Evolutionary conservation across 305 asterid genomes (phyloP).

Genomic region (Nicotiana rustica): DNA sequence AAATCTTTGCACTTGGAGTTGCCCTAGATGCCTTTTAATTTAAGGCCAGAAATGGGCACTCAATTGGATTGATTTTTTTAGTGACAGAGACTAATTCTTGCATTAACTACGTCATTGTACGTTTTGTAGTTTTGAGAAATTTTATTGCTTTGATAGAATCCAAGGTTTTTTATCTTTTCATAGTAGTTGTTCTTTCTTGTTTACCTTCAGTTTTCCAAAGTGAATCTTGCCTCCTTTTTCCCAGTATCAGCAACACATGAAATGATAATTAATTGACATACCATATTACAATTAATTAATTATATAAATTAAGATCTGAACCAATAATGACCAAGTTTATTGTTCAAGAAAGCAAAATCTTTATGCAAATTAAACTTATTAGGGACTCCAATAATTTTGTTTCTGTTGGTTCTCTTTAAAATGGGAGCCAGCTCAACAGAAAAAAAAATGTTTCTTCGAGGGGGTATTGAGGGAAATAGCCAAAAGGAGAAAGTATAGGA

Average conservation of each 20-base stretch:
- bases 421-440: no score
- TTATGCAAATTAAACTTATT: no score
- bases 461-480: no score
- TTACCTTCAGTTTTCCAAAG: neutral
- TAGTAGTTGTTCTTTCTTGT: neutral
- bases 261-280: no score
- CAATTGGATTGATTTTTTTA: neutral
- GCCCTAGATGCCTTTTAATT: constrained; percentile 43
- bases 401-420: no score
- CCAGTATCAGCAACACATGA: neutral
- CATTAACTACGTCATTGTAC: neutral
- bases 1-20: constrained; percentile 50
- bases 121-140: neutral
- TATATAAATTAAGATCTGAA: neutral
- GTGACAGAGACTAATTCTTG: neutral
- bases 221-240: neutral
- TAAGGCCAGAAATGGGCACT: neutral
- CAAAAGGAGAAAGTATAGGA: no score
- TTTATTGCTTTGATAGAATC: neutral
- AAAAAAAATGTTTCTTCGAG: no score
- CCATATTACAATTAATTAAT: no score
- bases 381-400: no score
- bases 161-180: neutral
- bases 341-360: no score
- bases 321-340: neutral